Base-by-base conservation (phyloP, 1,284 basidiomycete species). In the Fistulinella cinereoalba region DNA sequence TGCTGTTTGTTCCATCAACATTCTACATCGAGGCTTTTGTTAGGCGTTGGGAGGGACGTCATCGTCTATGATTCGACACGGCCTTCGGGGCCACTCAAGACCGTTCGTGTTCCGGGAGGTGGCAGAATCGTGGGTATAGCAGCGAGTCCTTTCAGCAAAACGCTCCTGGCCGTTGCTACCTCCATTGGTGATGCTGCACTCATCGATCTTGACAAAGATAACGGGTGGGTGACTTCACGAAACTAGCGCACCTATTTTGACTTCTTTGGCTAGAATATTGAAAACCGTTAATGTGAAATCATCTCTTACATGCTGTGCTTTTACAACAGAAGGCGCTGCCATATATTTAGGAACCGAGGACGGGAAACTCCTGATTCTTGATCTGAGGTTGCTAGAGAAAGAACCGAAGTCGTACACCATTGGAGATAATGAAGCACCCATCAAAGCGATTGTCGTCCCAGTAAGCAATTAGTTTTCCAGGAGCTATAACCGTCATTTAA, bases 111-210 rank as follows among this genome's bases (percentile, higher is more conserved):
- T 37, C 71, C 69, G 29, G 77, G 78, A 28, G 63, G 69, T n/a
- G 65, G 60, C 12, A 56, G 74, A 15, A 71, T 86, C 13, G 63
- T 74, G 3, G 73, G 72, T 6, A 65, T 87, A 15, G 68, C 79
- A 7, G 79, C 76, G 54, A 87, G 85, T 50, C 83, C 85, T 6
- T 88, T 85, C 62, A 87, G 83, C 64, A 85, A 82, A 65, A 82
- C 80, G 1, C 66, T 88, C 33, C 70, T 84, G 13, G 80, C 80
- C 9, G 73, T 75, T 29, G 77, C 74, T 1, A 80, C 74, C 37
- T 68, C 73, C n/a, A 69, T 66, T 5, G 83, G 83, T 0, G 67
- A 67, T 27, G 70, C 86, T 12, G 71, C 65, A 4, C 69, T 88
- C 8, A 65, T 88, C 38, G 85, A 88, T 57, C 60, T 88, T 23